Percentiles rank a stretch among this genome's conserved stretches.
Conservation (phyloP, 768 basidiomycete genomes). For the Lactifluus pinguis region DNA sequence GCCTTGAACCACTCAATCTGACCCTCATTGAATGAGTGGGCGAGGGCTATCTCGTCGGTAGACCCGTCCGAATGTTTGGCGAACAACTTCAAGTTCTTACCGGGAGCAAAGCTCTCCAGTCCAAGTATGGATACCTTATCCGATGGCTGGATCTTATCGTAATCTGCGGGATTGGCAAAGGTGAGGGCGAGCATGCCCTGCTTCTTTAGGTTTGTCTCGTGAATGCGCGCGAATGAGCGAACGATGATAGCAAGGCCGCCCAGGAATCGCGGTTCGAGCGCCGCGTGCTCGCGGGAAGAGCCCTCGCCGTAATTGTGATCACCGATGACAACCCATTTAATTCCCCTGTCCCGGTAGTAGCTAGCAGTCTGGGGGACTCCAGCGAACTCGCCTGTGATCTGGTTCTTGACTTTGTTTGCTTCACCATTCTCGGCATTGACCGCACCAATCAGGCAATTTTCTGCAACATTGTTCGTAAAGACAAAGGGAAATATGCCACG, state of each 20-base stretch:
- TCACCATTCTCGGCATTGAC: conserved; percentile 94
- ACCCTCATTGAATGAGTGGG: conserved; percentile 94
- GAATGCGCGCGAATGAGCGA: conserved; percentile 95
- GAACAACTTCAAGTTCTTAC: conserved; percentile 79
- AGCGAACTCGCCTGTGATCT: conserved; percentile 76
- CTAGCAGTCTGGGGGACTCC: conserved; percentile 81
- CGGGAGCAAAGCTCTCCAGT: conserved; percentile 81
- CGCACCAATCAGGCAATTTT: conserved; percentile 96
- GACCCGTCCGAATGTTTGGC: conserved; percentile 78
- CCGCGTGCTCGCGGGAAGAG: conserved; percentile 96
- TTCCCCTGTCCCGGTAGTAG: conserved; percentile 78
- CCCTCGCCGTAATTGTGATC: conserved; percentile 97
- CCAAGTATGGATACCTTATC: conserved; percentile 90
- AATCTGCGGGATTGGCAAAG: conserved; percentile 86
- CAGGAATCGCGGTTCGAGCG: conserved; percentile 90
- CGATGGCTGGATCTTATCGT: conserved; percentile 81
- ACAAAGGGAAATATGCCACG: conserved; percentile 8
- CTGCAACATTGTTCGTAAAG: conserved; percentile 28
- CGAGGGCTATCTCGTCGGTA: conserved; percentile 67
- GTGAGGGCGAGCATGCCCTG: conserved; percentile 98
- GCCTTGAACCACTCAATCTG: conserved; percentile 99
- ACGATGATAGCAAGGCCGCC: conserved; percentile 94
- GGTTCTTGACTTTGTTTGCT: conserved; percentile 93
- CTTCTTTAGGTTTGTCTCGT: conserved; percentile 98
- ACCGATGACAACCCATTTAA: conserved; percentile 97